These are phyloP conservation scores for Entoloma clypeatum DNA, from an alignment of 1,284 basidiomycete genomes.

Conservation along the genomic window DNA sequence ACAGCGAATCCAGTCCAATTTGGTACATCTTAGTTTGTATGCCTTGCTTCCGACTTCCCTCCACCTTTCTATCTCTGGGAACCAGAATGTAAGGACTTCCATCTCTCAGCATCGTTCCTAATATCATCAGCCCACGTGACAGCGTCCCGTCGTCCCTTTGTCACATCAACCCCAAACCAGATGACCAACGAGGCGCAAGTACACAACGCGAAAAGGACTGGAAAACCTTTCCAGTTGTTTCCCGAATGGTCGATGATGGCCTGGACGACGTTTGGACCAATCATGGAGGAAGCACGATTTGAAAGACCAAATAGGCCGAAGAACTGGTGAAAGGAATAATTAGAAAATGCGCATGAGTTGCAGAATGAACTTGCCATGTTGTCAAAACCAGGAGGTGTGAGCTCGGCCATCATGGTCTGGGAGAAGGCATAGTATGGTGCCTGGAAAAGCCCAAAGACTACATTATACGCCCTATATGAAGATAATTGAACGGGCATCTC, in stretches of 20 bases:
- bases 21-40: too few species aligned
- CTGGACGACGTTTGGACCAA: constrained; percentile 77
- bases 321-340: constrained; percentile 41
- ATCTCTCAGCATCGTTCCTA: constrained; percentile 14
- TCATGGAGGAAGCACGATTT: constrained; percentile 78
- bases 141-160: constrained; percentile 65
- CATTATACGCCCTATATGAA: constrained; percentile 64
- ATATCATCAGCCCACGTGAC: constrained; percentile 51
- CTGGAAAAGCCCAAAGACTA: constrained; percentile 81
- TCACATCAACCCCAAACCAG: constrained; percentile 71
- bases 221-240: constrained; percentile 79
- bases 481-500: neutral
- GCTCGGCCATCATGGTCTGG: constrained; percentile 86
- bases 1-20: too few species aligned
- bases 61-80: too few species aligned
- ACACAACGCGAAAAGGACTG: constrained; percentile 77
- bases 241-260: constrained; percentile 71
- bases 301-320: constrained; percentile 82
- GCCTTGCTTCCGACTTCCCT: too few species aligned
- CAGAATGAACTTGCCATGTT: constrained; percentile 54
- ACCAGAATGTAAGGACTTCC: too few species aligned
- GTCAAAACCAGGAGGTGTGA: constrained; percentile 78
- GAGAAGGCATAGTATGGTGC: constrained; percentile 85
- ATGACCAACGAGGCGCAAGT: constrained; percentile 61
- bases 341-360: neutral